A percentile compares a stretch with the other conserved stretches of the same genome.
Evolutionary conservation across 352 stramenopile species (phyloP).

Genomic region (Thalassiosira hispida): DNA sequence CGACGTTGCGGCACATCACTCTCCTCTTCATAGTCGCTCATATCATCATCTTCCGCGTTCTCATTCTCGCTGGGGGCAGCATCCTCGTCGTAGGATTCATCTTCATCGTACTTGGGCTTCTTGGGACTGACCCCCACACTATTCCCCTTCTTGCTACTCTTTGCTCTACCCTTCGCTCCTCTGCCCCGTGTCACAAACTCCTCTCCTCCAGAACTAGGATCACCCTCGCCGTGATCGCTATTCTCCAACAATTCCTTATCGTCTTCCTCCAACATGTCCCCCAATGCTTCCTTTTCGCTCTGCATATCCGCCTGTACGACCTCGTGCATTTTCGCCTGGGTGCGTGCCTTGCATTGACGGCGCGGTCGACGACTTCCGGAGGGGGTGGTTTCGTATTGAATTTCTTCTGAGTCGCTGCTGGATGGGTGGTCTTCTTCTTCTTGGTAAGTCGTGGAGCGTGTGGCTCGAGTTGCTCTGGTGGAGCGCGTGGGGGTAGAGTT

Average conservation of each 20-base stretch:
- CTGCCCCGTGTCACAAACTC: neutral
- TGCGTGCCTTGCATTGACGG: constrained; percentile 24
- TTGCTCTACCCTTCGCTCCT: no score
- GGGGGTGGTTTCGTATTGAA: constrained; percentile 12
- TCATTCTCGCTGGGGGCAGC: constrained; percentile 5
- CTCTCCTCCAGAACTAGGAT: neutral
- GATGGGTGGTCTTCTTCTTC: constrained; percentile 1
- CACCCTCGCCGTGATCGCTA: neutral
- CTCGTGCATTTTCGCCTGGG: constrained; percentile 32
- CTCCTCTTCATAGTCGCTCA: constrained; percentile 17
- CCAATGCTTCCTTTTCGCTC: constrained; percentile 34
- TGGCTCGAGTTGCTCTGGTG: neutral
- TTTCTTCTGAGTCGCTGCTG: neutral
- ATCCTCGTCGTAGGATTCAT: constrained; percentile 38
- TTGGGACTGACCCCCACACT: neutral
- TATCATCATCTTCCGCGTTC: constrained; percentile 16
- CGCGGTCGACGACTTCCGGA: constrained; percentile 14
- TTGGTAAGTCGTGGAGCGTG: neutral
- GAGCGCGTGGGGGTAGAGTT: no score
- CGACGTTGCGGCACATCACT: neutral
- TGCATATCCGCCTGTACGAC: constrained; percentile 40
- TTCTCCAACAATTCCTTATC: constrained; percentile 46
- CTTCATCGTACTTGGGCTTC: constrained; percentile 13
- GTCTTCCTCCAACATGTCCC: constrained; percentile 41
- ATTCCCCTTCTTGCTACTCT: neutral